These are phyloP conservation scores for Casuarina cunninghamiana DNA, from an alignment of 306 rosid genomes.

Conservation along the genomic window DNA sequence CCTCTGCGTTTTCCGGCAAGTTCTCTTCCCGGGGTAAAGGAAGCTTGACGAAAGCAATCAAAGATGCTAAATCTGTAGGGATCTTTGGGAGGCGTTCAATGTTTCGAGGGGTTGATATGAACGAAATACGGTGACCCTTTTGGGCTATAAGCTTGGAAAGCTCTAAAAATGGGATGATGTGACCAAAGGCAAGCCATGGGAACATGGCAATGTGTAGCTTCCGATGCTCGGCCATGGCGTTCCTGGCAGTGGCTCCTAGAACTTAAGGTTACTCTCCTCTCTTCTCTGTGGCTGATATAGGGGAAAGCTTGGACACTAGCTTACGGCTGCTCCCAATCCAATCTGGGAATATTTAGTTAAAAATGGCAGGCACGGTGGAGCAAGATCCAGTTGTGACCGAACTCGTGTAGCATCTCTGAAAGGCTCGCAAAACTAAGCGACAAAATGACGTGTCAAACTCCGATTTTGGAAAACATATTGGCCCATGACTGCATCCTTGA, in stretches of 20 bases:
- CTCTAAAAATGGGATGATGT: constrained; percentile 46
- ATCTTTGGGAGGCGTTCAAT: constrained; percentile 54
- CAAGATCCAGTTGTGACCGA: no score
- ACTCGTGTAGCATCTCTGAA: no score
- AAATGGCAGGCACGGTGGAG: no score
- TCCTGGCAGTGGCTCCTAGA: background rate
- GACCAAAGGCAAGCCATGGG: constrained; percentile 74
- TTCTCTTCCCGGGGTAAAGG: constrained; percentile 37
- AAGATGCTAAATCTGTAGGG: constrained; percentile 31
- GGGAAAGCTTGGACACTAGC: no score
- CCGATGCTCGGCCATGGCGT: background rate
- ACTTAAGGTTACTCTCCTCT: background rate
- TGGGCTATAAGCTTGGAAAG: constrained; percentile 58
- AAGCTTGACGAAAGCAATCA: constrained; percentile 37
- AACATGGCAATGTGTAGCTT: constrained; percentile 51
- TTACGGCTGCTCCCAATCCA: no score
- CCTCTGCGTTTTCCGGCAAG: constrained; percentile 44
- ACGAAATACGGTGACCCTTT: constrained; percentile 44
- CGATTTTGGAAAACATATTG: no score
- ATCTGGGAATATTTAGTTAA: no score
- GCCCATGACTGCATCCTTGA: no score
- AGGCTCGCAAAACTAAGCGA: no score
- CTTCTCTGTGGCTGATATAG: background rate
- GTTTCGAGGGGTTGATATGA: constrained; percentile 56
- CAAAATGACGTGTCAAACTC: no score